Conservation (phyloP, 352 stramenopile species). For the Globisporangium takayamanum region DNA sequence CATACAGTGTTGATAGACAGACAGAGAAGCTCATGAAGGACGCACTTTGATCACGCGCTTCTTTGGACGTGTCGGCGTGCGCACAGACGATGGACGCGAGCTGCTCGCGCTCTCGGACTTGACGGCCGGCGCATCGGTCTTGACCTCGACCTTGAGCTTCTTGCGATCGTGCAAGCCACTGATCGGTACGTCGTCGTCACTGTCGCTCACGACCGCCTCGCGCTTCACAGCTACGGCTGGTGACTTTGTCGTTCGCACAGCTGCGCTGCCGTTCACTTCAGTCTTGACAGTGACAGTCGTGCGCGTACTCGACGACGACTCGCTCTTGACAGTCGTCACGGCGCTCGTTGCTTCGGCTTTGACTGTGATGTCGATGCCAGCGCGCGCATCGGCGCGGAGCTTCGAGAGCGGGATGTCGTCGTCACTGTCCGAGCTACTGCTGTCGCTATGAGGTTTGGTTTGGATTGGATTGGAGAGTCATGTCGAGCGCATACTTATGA, state of each 20-base stretch:
- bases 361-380: slow-evolving; percentile 15
- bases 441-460: no score
- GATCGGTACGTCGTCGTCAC: slow-evolving; percentile 71
- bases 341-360: slow-evolving; percentile 19
- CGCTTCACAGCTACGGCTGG: slow-evolving; percentile 20
- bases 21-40: background rate
- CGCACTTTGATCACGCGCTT: slow-evolving; percentile 61
- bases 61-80: slow-evolving; percentile 25
- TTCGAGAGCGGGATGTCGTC: slow-evolving; percentile 75
- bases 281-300: slow-evolving; percentile 13
- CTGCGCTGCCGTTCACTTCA: slow-evolving; percentile 8
- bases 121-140: background rate
- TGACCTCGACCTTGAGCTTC: slow-evolving; percentile 51
- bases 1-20: background rate
- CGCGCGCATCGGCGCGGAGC: slow-evolving; percentile 28
- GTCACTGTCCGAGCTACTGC: slow-evolving; percentile 66
- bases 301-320: background rate
- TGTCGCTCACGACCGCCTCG: slow-evolving; percentile 34
- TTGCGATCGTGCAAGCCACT: slow-evolving; percentile 48
- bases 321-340: slow-evolving; percentile 9
- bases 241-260: no score
- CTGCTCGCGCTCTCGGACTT: slow-evolving; percentile 22
- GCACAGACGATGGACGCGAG: background rate
- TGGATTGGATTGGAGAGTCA: background rate
- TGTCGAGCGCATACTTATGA: background rate